Evolutionary conservation across 2,329 filamentous ascomycete species (phyloP), one percentile per base, ranked within the genome.

Genomic region (Metarhizium rileyi): DNA sequence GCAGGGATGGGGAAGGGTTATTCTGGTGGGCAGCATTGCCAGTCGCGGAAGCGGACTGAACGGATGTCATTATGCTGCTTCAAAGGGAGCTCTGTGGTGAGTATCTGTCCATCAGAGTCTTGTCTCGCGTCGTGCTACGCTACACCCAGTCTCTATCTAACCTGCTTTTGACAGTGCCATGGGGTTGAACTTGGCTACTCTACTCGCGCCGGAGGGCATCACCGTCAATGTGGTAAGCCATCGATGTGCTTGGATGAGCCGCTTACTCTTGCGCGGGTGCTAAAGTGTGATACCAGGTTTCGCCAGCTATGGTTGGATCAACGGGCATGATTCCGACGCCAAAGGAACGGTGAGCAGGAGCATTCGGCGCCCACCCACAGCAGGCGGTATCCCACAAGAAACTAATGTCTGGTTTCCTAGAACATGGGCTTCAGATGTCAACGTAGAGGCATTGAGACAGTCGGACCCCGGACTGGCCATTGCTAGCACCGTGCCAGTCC

Each of bases 321-420:
- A 52, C 51, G n/a, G 51, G 51, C 45, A 52, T 52, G 51, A 52
- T 52, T 30, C 45, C 51, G 28, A 14, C 25, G n/a, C 51, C 51
- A 18, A 43, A 46, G 12, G 41, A 40, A 48, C 41, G 42, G 51
- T 52, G 18, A n/a, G n/a, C n/a, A n/a, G n/a, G n/a, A n/a, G n/a
- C n/a, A n/a, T n/a, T n/a, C n/a, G 20, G 50, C 16, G 18, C 35
- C 20, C 35, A 9, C 35, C 5, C n/a, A 10, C 18, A 10, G 9
- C 35, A n/a, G 16, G 12, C 30, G 5, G 18, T 36, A 23, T 14
- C 12, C 3, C 10, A 20, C 30, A 23, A 10, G 2, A 16, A 30
- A 16, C 36, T 44, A 14, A 28, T n/a, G 2, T 5, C n/a, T 28
- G 10, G 16, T 22, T n/a, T 8, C 27, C 22, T 27, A 52, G 51